Base-by-base conservation (phyloP, 768 basidiomycete genomes). In the Astraeus odoratus region DNA sequence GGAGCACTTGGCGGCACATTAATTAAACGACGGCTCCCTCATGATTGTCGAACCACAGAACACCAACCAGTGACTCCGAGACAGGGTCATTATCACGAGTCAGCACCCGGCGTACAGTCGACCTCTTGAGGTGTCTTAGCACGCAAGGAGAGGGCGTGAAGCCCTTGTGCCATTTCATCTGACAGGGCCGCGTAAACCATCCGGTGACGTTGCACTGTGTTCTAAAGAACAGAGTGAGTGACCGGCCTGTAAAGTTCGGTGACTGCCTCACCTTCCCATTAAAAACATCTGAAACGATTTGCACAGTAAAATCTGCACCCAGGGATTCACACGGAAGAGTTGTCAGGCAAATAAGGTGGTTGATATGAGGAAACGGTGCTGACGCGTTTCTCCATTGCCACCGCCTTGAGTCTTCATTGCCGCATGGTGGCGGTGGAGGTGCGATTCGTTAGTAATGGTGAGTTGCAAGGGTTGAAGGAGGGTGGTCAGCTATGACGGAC, bases 341-440 rank as follows among this genome's bases (percentile, higher is more conserved):
- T 53, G 55, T 52, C 4, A 25, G 20, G 22, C n/a, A 40, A 44
- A 24, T 44, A 27, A 44, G 46, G 45, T 48, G 44, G 44, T 40
- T 22, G 39, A 44, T 47, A 44, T 34, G 37, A 52, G 55, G 48
- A 39, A 50, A 52, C 43, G 29, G 46, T 39, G 76, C 84, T 55
- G 73, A 92, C 89, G 89, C 39, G 90, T 86, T 73, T 91, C 89
- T 47, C 80, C 81, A 57, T 72, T 80, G 35, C 75, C 77, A 51
- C 76, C 80, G 44, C 73, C 77, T 62, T 78, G 71, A 35, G 72
- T 80, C 59, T 76, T 75, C 89, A 92, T 92, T 38, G 89, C 72
- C 45, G 75, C 74, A 67, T 92, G 89, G 68, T 91, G 84, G 57
- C 84, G 77, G 65, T 92, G 89, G 67, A 86, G 74, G 77, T 79